Conservation (phyloP, 805 yeast genomes). For the Yarrowia sp. region DNA sequence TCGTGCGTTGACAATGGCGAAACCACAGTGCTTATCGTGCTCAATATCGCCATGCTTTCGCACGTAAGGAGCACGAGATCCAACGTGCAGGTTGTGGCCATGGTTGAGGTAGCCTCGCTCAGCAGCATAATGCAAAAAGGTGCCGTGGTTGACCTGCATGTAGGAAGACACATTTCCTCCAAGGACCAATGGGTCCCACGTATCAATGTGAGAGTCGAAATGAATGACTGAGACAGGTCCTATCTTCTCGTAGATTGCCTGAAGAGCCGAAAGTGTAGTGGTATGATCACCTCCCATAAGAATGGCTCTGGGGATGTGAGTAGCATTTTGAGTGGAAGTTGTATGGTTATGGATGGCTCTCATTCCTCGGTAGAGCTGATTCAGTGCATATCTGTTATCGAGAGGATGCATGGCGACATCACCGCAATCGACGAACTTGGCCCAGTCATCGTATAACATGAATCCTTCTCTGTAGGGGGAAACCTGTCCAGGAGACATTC, state of each 20-base stretch:
- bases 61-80: constrained; percentile 61
- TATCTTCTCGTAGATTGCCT: constrained; percentile 55
- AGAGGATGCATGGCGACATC: constrained; percentile 65
- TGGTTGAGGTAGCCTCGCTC: constrained; percentile 58
- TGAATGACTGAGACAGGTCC: constrained; percentile 69
- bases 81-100: constrained; percentile 54
- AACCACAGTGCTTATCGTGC: constrained; percentile 62
- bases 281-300: constrained; percentile 81
- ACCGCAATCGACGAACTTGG: constrained; percentile 57
- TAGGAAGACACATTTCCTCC: constrained; percentile 63
- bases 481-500: constrained; percentile 32
- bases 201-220: constrained; percentile 67
- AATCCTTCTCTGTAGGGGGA: constrained; percentile 51
- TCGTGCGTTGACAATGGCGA: constrained; percentile 59
- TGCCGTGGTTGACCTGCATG: constrained; percentile 62
- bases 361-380: constrained; percentile 52
- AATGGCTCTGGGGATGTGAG: constrained; percentile 52
- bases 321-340: constrained; percentile 39
- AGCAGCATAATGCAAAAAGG: constrained; percentile 65
- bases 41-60: constrained; percentile 47
- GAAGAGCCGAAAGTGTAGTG: constrained; percentile 62
- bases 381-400: constrained; percentile 57
- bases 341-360: constrained; percentile 42
- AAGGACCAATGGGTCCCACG: constrained; percentile 61
- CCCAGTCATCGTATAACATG: constrained; percentile 58